Percentiles rank a stretch among this genome's conserved stretches.
phyloP scores from a whole-genome alignment of 108 stramenopile species.

The Fistulifera solaris region DNA sequence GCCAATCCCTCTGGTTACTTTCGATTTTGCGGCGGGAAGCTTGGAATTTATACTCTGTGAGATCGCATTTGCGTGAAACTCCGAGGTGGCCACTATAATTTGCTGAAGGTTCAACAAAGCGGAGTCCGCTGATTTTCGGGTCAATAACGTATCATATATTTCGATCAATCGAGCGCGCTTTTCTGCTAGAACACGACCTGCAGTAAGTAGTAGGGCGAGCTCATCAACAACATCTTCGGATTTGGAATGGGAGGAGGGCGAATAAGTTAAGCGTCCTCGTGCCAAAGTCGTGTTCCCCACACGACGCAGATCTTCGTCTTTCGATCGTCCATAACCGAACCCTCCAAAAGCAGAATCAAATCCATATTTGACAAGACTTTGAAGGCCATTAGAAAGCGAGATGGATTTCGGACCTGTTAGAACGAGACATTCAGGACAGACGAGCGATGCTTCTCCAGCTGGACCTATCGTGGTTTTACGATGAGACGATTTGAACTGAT shows the following conservation, averaged over 20 bases:
- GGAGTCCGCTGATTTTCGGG: background rate
- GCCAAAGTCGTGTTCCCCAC: no score
- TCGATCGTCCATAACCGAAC: background rate
- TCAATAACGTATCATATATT: constrained; percentile 6
- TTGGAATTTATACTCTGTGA: no score
- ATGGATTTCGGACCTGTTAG: constrained; percentile 1
- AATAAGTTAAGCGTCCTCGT: no score
- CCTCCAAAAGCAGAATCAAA: constrained; percentile 34
- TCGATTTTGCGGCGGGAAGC: constrained; percentile 5
- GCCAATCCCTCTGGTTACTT: constrained; percentile 13
- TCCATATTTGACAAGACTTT: constrained; percentile 41
- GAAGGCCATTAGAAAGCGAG: constrained; percentile 25
- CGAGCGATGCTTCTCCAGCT: no score
- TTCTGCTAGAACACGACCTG: constrained; percentile 37
- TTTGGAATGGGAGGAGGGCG: background rate
- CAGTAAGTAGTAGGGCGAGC: constrained; percentile 39
- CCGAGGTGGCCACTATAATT: constrained; percentile 30
- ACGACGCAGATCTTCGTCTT: no score
- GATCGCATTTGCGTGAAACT: constrained; percentile 40
- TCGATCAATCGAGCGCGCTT: constrained; percentile 26
- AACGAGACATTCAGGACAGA: no score
- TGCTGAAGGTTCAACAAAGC: constrained; percentile 14
- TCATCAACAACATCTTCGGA: constrained; percentile 33
- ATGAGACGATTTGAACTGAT: no score
- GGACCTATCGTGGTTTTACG: no score